These are phyloP conservation scores for Phytophthora crassamura DNA, from an alignment of 352 stramenopile species.

Conservation along the genomic window DNA sequence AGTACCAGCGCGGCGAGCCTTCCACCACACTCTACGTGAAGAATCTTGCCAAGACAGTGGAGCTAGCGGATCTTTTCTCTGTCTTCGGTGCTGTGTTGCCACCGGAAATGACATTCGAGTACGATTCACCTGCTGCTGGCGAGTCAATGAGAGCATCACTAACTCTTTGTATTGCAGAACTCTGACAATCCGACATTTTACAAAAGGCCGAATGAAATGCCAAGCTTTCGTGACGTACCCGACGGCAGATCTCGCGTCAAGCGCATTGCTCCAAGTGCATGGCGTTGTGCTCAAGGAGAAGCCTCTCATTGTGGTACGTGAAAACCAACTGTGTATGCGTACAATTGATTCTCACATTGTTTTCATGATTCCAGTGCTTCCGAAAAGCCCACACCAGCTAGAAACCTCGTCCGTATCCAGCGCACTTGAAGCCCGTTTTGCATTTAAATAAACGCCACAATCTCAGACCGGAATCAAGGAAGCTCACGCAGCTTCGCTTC, in stretches of 20 bases:
- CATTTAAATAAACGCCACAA: conserved; percentile 38
- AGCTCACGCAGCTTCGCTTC: conserved; percentile 68
- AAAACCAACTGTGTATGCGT: not conserved
- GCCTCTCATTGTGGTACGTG: conserved; percentile 82
- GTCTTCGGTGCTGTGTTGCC: conserved; percentile 62
- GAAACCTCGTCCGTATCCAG: not conserved
- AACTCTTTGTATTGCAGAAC: conserved; percentile 32
- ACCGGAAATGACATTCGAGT: conserved; percentile 30
- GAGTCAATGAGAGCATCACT: not conserved
- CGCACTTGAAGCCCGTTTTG: conserved; percentile 3
- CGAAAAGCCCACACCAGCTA: conserved; percentile 34
- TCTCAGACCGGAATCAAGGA: conserved; percentile 12
- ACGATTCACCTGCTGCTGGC: conserved; percentile 7
- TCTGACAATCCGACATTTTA: conserved; percentile 75
- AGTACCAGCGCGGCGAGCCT: conserved; percentile 62
- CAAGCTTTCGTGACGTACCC: conserved; percentile 86
- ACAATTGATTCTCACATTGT: conserved; percentile 38
- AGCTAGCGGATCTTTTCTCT: conserved; percentile 47
- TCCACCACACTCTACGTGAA: conserved; percentile 82
- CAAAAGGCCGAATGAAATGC: conserved; percentile 83
- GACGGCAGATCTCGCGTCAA: conserved; percentile 49
- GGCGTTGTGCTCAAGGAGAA: conserved; percentile 81
- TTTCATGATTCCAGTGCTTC: conserved; percentile 40
- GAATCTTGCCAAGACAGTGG: conserved; percentile 72
- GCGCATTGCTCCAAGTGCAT: conserved; percentile 65